Conservation (phyloP, 2,329 filamentous ascomycete species). For the Trichoderma lentiforme region DNA sequence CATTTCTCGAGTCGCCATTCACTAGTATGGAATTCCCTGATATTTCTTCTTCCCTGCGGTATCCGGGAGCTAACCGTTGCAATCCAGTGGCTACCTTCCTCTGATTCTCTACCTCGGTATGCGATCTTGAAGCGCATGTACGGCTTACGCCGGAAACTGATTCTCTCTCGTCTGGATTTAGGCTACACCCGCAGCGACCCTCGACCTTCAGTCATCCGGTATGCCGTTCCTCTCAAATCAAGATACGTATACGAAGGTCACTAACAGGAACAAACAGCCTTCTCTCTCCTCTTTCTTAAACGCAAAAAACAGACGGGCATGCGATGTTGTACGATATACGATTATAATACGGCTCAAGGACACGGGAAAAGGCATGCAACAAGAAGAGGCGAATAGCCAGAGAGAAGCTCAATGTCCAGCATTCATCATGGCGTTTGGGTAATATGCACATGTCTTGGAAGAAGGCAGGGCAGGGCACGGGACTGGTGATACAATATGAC, state of each 20-base stretch:
- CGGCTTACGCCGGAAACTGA: conserved; percentile 26
- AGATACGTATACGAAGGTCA: not conserved
- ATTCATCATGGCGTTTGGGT: conserved; percentile 28
- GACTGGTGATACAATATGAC: conserved; percentile 8
- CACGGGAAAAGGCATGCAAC: not conserved
- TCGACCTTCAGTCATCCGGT: conserved; percentile 68
- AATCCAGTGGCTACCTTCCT: conserved; percentile 81
- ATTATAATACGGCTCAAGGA: not conserved
- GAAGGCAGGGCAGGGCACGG: not conserved
- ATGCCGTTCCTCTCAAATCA: conserved; percentile 24
- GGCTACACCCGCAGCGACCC: conserved; percentile 95
- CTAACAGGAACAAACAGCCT: conserved; percentile 41
- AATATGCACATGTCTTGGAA: not conserved
- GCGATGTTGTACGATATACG: conserved; percentile 15
- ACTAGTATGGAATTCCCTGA: conserved; percentile 66
- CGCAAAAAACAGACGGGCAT: not conserved
- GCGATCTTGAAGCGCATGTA: conserved; percentile 25
- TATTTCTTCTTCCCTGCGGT: not conserved
- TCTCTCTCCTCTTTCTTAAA: conserved; percentile 62
- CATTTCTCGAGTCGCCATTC: conserved; percentile 85
- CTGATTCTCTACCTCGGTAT: conserved; percentile 94
- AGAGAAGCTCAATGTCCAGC: conserved; percentile 21
- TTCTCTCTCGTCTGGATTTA: conserved; percentile 34
- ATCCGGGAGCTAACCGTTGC: conserved; percentile 34
- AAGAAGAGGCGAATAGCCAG: not conserved